Evolutionary conservation across 163 green algal genomes (phyloP), one percentile per base, ranked within the genome.

Genomic region (Coccomyxa subellipsoidea): DNA sequence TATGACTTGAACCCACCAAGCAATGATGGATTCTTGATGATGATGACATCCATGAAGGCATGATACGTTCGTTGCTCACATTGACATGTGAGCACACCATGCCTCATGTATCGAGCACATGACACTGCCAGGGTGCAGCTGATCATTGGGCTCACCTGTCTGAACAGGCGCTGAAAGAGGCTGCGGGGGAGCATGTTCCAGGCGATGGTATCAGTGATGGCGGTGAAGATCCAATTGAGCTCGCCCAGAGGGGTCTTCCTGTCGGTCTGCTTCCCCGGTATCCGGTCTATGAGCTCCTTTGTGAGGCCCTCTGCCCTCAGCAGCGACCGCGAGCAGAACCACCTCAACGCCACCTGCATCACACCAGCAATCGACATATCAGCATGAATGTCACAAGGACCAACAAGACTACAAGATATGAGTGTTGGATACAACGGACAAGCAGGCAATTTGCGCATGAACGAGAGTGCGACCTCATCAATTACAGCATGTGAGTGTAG

Each of bases 181-280:
- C 92, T 90, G 15, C 95, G 88, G 8, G 97, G 97, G 59, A 99
- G 91, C 82, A 95, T 93, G 87, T 99, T 99, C 97, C 97, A 99
- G 0, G 97, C 97, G 72, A 99, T 99, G 71, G 97, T 99, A 91
- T 99, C 97, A 1, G 97, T 99, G 89, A 99, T 98, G 82, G 97
- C 97, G 0, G 97, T 99, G 93, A 99, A 99, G 76, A 99, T 98
- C 97, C 97, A 99, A 89, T 99, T 99, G 34, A 99, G 95, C 91
- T 99, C 97, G 2, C 97, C 97, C 76, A 99, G 88, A 4, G 95
- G 95, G 35, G 96, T 99, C 87, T 99, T 99, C 80, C 97, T 92
- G 90, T 99, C 95, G 2, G 95, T 98, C 87, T 95, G 93, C 86
- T 94, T 94, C 37, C 95, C 95, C 0, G 95, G 95, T 10, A 98